Evolutionary conservation across 2,329 filamentous ascomycete genomes (phyloP).

Genomic region (Colletotrichum ledebouriae): DNA sequence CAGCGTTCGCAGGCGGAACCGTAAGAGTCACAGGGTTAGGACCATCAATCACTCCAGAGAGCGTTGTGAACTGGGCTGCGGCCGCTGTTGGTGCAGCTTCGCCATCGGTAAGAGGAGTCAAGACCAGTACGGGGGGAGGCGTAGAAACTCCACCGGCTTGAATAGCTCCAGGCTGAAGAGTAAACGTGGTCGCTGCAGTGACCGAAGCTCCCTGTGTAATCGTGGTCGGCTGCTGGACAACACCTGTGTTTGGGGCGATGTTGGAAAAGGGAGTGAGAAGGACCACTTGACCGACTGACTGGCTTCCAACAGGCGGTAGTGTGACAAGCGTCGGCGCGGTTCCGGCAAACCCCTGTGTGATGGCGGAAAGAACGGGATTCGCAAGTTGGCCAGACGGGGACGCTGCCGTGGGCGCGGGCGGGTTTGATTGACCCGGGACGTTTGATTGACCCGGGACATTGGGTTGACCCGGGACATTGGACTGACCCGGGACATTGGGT

Average conservation of each 20-base stretch:
- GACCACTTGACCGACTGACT: constrained; percentile 11
- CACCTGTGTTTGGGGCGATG: neutral
- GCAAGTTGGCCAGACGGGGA: neutral
- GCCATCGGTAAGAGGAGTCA: constrained; percentile 13
- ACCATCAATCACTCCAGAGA: constrained; percentile 13
- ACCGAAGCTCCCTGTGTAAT: constrained; percentile 21
- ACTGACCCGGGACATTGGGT: too few relatives aligned
- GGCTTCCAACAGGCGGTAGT: constrained; percentile 15
- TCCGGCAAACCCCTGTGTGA: constrained; percentile 27
- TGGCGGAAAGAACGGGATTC: neutral
- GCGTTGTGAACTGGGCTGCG: constrained; percentile 22
- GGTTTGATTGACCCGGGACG: neutral
- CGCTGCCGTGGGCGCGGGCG: constrained; percentile 4
- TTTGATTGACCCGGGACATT: neutral
- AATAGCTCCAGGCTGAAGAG: constrained; percentile 5
- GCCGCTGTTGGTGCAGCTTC: neutral
- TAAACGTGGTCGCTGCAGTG: constrained; percentile 11
- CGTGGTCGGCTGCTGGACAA: constrained; percentile 1
- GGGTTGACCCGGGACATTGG: neutral
- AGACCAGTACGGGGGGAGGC: constrained; percentile 3
- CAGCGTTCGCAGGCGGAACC: constrained; percentile 15
- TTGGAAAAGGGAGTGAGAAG: constrained; percentile 24
- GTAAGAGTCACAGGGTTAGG: constrained; percentile 25
- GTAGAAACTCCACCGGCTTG: neutral
- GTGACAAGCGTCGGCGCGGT: constrained; percentile 25